Conservation (phyloP, 2,329 filamentous ascomycete genomes). For the Fulvia fulva region DNA sequence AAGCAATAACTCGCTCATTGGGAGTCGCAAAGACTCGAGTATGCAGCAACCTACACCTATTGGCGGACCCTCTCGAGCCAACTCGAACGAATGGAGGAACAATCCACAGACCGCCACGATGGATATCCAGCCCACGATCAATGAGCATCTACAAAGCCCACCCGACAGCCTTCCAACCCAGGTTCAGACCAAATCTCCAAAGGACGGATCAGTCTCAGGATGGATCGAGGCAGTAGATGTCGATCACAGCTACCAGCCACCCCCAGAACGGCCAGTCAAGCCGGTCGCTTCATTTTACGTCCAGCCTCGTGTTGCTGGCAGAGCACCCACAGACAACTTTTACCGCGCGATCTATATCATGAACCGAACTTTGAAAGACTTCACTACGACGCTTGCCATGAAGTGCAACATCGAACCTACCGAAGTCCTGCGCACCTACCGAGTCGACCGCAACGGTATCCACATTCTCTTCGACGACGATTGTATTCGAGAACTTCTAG, state of each 20-base stretch:
- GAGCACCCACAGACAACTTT: conserved; percentile 54
- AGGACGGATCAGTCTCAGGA: conserved; percentile 64
- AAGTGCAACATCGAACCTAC: conserved; percentile 79
- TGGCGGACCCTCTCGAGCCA: conserved; percentile 41
- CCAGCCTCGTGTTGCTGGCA: conserved; percentile 51
- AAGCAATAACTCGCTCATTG: conserved; percentile 43
- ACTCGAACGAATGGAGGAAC: conserved; percentile 47
- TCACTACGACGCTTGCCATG: conserved; percentile 66
- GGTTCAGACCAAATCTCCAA: conserved; percentile 54
- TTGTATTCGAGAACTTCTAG: conserved; percentile 73
- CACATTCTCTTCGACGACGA: conserved; percentile 89
- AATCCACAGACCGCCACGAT: conserved; percentile 52
- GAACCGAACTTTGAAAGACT: conserved; percentile 69
- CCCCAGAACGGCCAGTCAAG: conserved; percentile 66
- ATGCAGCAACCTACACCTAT: conserved; percentile 45
- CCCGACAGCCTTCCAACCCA: conserved; percentile 52
- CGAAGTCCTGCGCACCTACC: conserved; percentile 67
- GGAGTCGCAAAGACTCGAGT: conserved; percentile 38
- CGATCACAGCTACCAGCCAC: conserved; percentile 79
- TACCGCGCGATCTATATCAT: conserved; percentile 83
- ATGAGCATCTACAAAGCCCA: conserved; percentile 43
- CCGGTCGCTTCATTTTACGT: conserved; percentile 88
- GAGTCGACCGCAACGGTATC: conserved; percentile 68
- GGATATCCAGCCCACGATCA: conserved; percentile 45
- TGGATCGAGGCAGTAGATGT: conserved; percentile 92